Evolutionary conservation across 495 filamentous ascomycete genomes (phyloP), one percentile per base, ranked within the genome.

Genomic region (Trichoderma virens): DNA sequence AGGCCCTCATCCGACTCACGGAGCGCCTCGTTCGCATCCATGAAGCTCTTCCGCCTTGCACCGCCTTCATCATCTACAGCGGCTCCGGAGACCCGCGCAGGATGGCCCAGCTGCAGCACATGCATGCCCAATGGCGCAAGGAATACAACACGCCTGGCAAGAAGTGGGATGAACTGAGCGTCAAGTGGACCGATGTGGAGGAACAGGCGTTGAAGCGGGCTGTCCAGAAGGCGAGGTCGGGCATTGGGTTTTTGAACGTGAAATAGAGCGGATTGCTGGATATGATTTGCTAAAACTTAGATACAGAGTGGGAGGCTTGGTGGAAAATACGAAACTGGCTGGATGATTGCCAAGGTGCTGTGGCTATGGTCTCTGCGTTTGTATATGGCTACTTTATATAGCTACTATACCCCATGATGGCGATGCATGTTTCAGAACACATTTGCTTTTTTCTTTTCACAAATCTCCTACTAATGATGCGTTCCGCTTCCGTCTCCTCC

Each of bases 111-210:
- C 75, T 97, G 63, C 87, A 91, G 71, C 79, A 80, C 0, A 79
- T 94, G 83, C 88, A 96, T 64, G 78, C 82, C 65, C 79, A 81
- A 66, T 91, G 88, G 75, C 88, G 86, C 67, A 80, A 85, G 64
- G 93, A 98, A 75, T 96, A 88, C 71, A 79, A 82, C 66, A 79
- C 79, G 25, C 77, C 82, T 1, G 79, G 81, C 3, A 90, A 85
- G 71, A 91, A 92, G 51, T 98, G 93, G 93, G 90, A 97, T 72
- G 78, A 96, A 64, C 71, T 96, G 59, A 90, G 76, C 65, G 88
- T 96, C 32, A 86, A 92, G 74, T 98, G 93, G 93, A 96, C 93
- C 13, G 92, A 96, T 73, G 77, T 70, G 4, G 93, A 98, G 73
- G 89, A 92, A 35, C 89, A 95, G 75, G 85, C 83, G 43, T 72